Percentiles rank a stretch among this genome's conserved stretches.
These are phyloP conservation scores for Paradendryphiella salina DNA, from an alignment of 2,329 filamentous ascomycete species.

Conservation along the genomic window DNA sequence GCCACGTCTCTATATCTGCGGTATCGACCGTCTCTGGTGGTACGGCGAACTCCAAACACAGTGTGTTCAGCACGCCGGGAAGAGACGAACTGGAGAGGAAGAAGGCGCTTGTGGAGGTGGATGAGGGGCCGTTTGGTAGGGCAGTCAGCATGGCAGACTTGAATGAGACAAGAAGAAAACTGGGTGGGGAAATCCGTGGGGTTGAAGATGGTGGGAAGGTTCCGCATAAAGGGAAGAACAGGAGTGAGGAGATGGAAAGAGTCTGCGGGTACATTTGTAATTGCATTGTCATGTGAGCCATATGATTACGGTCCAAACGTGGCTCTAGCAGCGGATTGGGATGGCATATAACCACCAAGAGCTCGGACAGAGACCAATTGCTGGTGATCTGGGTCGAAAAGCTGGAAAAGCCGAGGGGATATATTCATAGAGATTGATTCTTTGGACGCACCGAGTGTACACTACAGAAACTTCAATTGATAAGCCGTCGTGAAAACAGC, in stretches of 20 bases:
- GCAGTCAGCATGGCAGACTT: conserved; percentile 25
- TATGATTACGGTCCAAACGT: neutral
- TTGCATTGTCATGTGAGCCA: conserved; percentile 15
- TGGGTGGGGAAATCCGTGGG: conserved; percentile 11
- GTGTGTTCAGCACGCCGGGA: conserved; percentile 34
- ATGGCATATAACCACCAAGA: no score
- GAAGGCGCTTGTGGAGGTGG: conserved; percentile 25
- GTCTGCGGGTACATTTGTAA: conserved; percentile 1
- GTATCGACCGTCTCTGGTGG: conserved; percentile 3
- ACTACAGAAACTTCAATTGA: no score
- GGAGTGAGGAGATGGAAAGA: neutral
- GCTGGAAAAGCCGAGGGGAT: no score
- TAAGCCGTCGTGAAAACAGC: no score
- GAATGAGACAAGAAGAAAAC: conserved; percentile 16
- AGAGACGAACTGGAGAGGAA: conserved; percentile 42
- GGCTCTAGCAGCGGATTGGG: no score
- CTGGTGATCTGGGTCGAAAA: no score
- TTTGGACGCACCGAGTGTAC: no score
- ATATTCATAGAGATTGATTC: no score
- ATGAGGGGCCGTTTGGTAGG: conserved; percentile 31
- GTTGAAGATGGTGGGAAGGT: neutral
- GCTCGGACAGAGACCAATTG: no score
- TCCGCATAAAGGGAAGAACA: neutral
- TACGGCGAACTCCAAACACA: conserved; percentile 11
- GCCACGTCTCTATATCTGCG: conserved; percentile 5